phyloP scores from a whole-genome alignment of 768 basidiomycete species.

The Agrocybe chaxingu region DNA sequence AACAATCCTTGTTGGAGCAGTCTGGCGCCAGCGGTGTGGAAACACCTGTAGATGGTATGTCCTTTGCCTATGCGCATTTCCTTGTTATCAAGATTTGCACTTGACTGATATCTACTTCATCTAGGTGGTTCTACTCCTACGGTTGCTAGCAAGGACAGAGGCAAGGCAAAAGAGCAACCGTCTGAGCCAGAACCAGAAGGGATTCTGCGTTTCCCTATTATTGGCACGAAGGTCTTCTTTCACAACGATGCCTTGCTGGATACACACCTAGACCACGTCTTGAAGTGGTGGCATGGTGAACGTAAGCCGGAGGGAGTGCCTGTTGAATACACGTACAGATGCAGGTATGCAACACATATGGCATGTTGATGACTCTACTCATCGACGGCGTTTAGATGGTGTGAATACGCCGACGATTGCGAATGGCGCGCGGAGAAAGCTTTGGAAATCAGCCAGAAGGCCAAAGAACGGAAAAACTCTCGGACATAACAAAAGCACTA shows the following conservation, averaged over 20 bases:
- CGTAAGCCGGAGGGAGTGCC: slow-evolving; percentile 71
- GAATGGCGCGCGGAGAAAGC: slow-evolving; percentile 75
- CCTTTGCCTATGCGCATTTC: too few species aligned
- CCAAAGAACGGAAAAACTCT: not conserved
- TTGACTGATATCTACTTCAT: too few species aligned
- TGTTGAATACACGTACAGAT: slow-evolving; percentile 54
- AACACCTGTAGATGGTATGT: too few species aligned
- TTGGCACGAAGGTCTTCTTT: slow-evolving; percentile 62
- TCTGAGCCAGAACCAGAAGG: slow-evolving; percentile 7
- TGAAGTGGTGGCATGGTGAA: slow-evolving; percentile 76
- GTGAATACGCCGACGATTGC: slow-evolving; percentile 73
- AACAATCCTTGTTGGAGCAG: slow-evolving; percentile 3
- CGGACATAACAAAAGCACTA: not conserved
- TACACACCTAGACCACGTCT: slow-evolving; percentile 45
- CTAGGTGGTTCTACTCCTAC: too few species aligned
- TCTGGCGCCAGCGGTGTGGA: not conserved
- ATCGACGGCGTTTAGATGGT: slow-evolving; percentile 38
- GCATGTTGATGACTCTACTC: not conserved
- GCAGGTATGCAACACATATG: slow-evolving; percentile 49
- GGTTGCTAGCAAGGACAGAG: not conserved
- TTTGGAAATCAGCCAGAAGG: slow-evolving; percentile 26
- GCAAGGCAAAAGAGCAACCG: not conserved
- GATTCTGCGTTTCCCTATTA: slow-evolving; percentile 38
- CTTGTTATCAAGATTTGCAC: not conserved
- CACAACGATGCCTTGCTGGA: slow-evolving; percentile 55